Percentiles rank a stretch among this genome's conserved stretches.
Conservation (phyloP, 257 asterid genomes). For the Fraxinus pennsylvanica region DNA sequence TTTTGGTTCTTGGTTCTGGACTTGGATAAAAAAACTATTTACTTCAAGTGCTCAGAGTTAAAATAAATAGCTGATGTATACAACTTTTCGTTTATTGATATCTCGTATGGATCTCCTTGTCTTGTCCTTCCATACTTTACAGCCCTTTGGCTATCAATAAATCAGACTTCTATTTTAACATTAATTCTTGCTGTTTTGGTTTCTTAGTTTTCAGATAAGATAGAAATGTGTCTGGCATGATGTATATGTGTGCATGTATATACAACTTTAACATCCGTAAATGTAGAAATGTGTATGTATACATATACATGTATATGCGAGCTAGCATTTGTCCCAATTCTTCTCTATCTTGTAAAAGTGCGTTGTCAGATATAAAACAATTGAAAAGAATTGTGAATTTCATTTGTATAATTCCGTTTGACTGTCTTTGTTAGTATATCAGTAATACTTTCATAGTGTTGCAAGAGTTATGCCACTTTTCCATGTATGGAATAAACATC, state of each 20-base stretch:
- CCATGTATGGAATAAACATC: neutral
- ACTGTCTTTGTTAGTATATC: neutral
- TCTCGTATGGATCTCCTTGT: neutral
- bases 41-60: neutral
- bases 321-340: neutral
- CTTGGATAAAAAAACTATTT: slow-evolving; percentile 1
- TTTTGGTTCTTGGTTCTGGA: slow-evolving; percentile 14
- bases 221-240: neutral
- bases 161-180: neutral
- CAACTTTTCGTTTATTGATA: neutral
- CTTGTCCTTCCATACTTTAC: neutral
- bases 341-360: slow-evolving; percentile 4
- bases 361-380: neutral
- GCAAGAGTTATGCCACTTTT: neutral
- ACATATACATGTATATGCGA: neutral
- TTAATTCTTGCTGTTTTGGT: slow-evolving; percentile 1
- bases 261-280: neutral
- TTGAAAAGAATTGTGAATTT: neutral
- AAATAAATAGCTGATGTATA: neutral
- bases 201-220: neutral
- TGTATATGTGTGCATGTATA: neutral
- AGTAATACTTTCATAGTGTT: neutral
- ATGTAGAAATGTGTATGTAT: neutral
- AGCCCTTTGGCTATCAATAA: neutral
- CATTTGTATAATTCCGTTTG: neutral